Evolutionary conservation across 2,329 filamentous ascomycete species (phyloP).

Genomic region (Ophiocordyceps camponoti-floridani): DNA sequence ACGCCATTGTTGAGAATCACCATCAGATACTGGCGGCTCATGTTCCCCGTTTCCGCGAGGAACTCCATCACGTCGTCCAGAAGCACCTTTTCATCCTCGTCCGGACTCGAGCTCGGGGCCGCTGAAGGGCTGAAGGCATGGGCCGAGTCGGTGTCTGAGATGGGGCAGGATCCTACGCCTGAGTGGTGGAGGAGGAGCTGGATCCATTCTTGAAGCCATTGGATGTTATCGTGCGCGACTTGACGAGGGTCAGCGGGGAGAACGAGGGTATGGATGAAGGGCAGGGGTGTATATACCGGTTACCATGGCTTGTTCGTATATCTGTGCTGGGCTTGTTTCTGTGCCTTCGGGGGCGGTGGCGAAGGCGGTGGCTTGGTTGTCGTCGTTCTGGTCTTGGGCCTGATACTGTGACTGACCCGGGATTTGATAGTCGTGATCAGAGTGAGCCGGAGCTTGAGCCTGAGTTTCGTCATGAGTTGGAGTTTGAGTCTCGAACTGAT

Average conservation of each 20-base stretch:
- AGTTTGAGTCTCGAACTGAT: too few species aligned
- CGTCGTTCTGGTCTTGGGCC: too few species aligned
- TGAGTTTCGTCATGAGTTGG: too few species aligned
- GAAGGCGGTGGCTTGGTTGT: too few species aligned
- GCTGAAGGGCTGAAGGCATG: background rate
- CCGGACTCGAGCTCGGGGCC: background rate
- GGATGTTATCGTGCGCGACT: background rate
- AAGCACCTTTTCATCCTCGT: background rate
- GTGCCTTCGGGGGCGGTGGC: too few species aligned
- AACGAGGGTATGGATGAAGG: background rate
- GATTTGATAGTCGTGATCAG: too few species aligned
- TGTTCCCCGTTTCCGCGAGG: background rate
- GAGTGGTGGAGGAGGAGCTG: background rate
- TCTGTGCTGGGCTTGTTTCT: too few species aligned
- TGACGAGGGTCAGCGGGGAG: background rate
- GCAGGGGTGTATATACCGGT: background rate
- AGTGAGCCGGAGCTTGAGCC: too few species aligned
- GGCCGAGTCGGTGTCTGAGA: background rate
- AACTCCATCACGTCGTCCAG: background rate
- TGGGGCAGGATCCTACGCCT: background rate
- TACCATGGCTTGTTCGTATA: too few species aligned
- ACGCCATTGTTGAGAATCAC: background rate
- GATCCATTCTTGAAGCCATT: background rate
- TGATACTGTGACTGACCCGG: too few species aligned
- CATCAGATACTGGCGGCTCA: background rate